Conservation (phyloP, 352 stramenopile species). For the Globisporangium canariense region DNA sequence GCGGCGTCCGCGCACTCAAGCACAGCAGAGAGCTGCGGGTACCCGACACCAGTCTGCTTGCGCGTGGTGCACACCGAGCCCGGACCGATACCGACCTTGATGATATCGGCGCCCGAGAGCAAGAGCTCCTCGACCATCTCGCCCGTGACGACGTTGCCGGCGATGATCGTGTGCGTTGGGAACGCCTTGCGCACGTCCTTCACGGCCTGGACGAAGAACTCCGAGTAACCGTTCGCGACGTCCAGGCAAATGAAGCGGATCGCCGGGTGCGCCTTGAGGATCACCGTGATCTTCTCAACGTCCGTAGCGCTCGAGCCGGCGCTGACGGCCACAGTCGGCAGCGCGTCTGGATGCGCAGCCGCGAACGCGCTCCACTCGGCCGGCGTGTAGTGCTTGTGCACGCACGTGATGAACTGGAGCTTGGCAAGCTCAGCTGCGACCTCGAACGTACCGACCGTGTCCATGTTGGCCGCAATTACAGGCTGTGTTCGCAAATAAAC, state of each 20-base stretch:
- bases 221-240: constrained; percentile 88
- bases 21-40: constrained; percentile 88
- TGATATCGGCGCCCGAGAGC: constrained; percentile 89
- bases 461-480: constrained; percentile 91
- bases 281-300: constrained; percentile 58
- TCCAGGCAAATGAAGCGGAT: constrained; percentile 89
- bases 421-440: constrained; percentile 78
- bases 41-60: constrained; percentile 91
- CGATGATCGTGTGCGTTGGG: constrained; percentile 87
- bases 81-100: constrained; percentile 93
- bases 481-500: constrained; percentile 30
- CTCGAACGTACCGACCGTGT: constrained; percentile 91
- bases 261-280: constrained; percentile 56
- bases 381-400: constrained; percentile 90
- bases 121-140: constrained; percentile 92
- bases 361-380: constrained; percentile 69
- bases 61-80: constrained; percentile 91
- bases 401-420: constrained; percentile 84
- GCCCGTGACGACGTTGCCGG: constrained; percentile 90
- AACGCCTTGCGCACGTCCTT: constrained; percentile 50
- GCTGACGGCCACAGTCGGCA: constrained; percentile 77
- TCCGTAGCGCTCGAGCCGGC: constrained; percentile 70
- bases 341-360: constrained; percentile 38
- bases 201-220: constrained; percentile 84
- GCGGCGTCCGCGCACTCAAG: constrained; percentile 91